Conservation (phyloP, 73 alveolate genomes). For the Breviolum minutum region DNA sequence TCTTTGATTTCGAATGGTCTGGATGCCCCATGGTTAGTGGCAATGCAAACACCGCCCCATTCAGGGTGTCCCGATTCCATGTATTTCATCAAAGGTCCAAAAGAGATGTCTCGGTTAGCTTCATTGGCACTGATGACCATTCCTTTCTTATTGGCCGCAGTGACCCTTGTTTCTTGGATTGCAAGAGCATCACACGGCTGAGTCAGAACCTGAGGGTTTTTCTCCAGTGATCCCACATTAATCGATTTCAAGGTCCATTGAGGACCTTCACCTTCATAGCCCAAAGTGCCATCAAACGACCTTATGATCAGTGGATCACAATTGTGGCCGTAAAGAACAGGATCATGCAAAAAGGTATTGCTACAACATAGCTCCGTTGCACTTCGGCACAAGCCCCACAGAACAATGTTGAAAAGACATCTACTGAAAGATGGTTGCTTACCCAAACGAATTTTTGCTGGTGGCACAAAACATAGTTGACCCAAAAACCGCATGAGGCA, state of each 20-base stretch:
- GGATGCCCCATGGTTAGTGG: not conserved
- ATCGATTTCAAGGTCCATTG: not conserved
- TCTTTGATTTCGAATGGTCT: not conserved
- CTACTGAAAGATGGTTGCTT: no score
- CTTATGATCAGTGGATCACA: no score
- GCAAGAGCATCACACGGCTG: not conserved
- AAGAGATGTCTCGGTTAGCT: not conserved
- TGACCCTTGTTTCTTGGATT: not conserved
- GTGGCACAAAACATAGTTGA: no score
- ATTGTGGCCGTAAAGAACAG: no score
- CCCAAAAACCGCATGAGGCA: no score
- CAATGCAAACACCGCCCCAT: not conserved
- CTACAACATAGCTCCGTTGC: no score
- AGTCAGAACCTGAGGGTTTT: not conserved
- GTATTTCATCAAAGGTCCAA: not conserved
- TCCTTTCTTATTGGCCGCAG: not conserved
- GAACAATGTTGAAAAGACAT: no score
- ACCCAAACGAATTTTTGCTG: no score
- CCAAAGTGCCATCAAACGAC: not conserved
- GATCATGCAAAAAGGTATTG: no score
- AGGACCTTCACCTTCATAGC: not conserved
- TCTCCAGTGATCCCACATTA: not conserved
- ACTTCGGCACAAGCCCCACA: no score
- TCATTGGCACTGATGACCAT: not conserved
- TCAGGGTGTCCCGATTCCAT: not conserved